Evolutionary conservation across 2,329 filamentous ascomycete genomes (phyloP), one percentile per base, ranked within the genome.

Genomic region (Ceratocystis lukuohia): DNA sequence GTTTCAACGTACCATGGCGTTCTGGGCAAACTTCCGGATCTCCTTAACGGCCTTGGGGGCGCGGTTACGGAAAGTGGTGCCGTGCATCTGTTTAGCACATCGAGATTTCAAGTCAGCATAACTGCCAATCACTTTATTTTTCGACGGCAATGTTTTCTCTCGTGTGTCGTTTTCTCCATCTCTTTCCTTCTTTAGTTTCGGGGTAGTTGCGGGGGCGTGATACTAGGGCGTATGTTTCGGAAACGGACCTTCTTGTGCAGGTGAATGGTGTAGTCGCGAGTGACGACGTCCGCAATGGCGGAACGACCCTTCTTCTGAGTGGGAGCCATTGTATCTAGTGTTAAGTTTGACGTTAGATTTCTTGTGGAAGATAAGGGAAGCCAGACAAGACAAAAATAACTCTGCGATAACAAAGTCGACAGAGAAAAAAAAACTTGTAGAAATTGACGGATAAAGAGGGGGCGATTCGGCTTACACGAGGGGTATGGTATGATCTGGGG

Each of bases 241-340:
- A 61, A 69, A 77, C 75, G 68, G 76, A 77, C 75, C 72, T 93
- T 89, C 89, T 96, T 97, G 90, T 99, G 94, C 75, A 99, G 84
- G 87, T 99, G 93, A 84, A 99, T 97, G 81, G 94, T 99, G 88
- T 99, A 99, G 85, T 99, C 95, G 86, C 94, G 91, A 76, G 94
- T 88, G 80, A 99, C 93, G 78, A 99, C 95, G 82, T 99, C 93
- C 81, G 91, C 88, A 80, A 99, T 96, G 83, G 95, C 95, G 80
- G 91, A 96, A 78, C 92, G 90, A 82, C 88, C 88, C 81, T 86
- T 88, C 81, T 85, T 84, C 75, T 78, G 76, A 76, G 80, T 84
- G 75, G 80, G 78, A 77, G 85, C 87, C 85, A 88, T 88, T 77
- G 82, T 68, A 68, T 68, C 81, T 84, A 77, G 15, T 28, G 71